These are phyloP conservation scores for Hemileccinum impolitum DNA, from an alignment of 768 basidiomycete species.

Conservation along the genomic window DNA sequence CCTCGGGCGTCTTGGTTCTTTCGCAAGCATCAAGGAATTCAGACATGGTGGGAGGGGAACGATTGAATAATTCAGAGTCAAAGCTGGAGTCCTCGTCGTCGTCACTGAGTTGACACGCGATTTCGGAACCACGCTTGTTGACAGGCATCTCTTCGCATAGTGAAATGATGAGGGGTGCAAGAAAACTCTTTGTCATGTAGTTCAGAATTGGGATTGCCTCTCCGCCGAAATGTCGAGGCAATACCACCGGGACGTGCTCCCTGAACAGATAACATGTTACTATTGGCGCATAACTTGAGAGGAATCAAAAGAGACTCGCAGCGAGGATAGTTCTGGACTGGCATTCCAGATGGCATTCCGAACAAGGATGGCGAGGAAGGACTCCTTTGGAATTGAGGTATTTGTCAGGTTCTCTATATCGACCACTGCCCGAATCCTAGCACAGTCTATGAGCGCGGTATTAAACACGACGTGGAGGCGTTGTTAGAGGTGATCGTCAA, in stretches of 20 bases:
- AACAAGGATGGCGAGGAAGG: not conserved
- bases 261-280: not conserved
- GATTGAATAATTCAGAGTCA: not conserved
- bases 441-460: slow-evolving; percentile 1
- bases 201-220: slow-evolving; percentile 3
- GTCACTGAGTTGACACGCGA: not conserved
- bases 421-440: slow-evolving; percentile 5
- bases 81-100: not conserved
- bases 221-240: slow-evolving; percentile 8
- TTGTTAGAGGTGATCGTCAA: not conserved
- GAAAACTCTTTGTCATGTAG: not conserved
- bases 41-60: slow-evolving; percentile 1
- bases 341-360: slow-evolving; percentile 1
- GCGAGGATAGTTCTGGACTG: not conserved
- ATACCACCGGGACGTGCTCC: slow-evolving; percentile 3
- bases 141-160: not conserved
- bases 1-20: not conserved
- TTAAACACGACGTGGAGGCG: not conserved
- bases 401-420: not conserved
- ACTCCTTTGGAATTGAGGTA: slow-evolving; percentile 3
- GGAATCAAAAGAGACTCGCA: not conserved
- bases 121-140: not conserved
- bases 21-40: slow-evolving; percentile 4
- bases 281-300: no score
- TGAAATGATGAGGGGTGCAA: slow-evolving; percentile 3